These are phyloP conservation scores for Russula lepida DNA, from an alignment of 768 basidiomycete genomes.

Conservation along the genomic window DNA sequence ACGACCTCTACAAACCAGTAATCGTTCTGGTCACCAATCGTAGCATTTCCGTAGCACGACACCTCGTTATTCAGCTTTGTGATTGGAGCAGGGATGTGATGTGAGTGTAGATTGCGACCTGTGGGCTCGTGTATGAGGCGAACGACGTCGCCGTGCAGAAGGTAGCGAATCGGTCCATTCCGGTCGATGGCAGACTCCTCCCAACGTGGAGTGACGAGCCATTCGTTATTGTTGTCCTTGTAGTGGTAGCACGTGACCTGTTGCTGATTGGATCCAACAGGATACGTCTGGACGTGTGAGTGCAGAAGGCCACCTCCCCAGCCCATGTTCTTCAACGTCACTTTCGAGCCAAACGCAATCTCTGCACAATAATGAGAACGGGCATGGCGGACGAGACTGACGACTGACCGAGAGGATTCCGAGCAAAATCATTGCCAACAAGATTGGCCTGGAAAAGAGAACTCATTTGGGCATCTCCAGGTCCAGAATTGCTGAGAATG, in stretches of 20 bases:
- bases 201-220: constrained; percentile 77
- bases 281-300: constrained; percentile 94
- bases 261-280: constrained; percentile 85
- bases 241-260: constrained; percentile 99
- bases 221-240: constrained; percentile 97
- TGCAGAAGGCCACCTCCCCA: constrained; percentile 96
- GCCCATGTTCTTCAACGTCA: constrained; percentile 95
- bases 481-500: constrained; percentile 87
- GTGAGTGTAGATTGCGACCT: constrained; percentile 87
- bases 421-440: constrained; percentile 86
- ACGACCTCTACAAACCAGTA: constrained; percentile 92
- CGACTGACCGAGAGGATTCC: constrained; percentile 71
- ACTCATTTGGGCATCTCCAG: constrained; percentile 98
- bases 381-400: not conserved
- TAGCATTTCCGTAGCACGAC: constrained; percentile 86
- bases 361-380: constrained; percentile 37
- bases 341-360: constrained; percentile 79
- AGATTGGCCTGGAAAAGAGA: constrained; percentile 97
- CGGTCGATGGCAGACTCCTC: constrained; percentile 58
- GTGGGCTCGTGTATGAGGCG: constrained; percentile 79
- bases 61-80: constrained; percentile 88
- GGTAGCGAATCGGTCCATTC: constrained; percentile 57
- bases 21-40: constrained; percentile 82
- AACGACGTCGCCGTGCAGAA: constrained; percentile 69
- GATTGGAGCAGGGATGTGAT: constrained; percentile 78